phyloP scores from a whole-genome alignment of 208 protist species.

The Acanthamoeba royreba region DNA sequence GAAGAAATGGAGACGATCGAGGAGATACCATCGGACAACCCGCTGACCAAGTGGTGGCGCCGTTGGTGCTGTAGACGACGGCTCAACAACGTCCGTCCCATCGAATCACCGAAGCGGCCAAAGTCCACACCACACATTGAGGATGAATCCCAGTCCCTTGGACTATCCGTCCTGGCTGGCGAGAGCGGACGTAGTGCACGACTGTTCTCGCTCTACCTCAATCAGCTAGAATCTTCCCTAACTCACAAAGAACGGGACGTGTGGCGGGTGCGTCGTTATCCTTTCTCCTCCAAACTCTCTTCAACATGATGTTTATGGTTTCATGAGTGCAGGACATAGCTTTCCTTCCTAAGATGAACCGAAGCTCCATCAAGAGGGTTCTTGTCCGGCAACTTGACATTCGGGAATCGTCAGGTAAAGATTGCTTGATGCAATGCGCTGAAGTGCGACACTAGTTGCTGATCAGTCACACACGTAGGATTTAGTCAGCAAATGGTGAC shows the following conservation, averaged over 20 bases:
- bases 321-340: neutral
- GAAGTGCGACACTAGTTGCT: neutral
- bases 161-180: neutral
- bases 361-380: neutral
- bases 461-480: neutral
- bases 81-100: neutral
- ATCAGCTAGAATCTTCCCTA: neutral
- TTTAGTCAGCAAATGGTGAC: conserved; percentile 25
- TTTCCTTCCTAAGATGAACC: neutral
- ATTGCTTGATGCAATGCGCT: no score
- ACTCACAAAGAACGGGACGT: neutral
- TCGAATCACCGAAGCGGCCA: no score
- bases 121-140: neutral
- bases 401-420: conserved; percentile 11
- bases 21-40: neutral
- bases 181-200: neutral
- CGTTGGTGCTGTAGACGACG: neutral
- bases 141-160: no score
- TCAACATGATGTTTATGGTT: no score
- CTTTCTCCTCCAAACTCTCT: neutral
- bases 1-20: neutral
- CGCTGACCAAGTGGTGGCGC: neutral
- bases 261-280: neutral
- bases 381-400: conserved; percentile 16
- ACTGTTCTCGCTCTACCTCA: neutral